These are phyloP conservation scores for Eutypella sp. DNA, from an alignment of 2,329 filamentous ascomycete genomes.

Conservation along the genomic window DNA sequence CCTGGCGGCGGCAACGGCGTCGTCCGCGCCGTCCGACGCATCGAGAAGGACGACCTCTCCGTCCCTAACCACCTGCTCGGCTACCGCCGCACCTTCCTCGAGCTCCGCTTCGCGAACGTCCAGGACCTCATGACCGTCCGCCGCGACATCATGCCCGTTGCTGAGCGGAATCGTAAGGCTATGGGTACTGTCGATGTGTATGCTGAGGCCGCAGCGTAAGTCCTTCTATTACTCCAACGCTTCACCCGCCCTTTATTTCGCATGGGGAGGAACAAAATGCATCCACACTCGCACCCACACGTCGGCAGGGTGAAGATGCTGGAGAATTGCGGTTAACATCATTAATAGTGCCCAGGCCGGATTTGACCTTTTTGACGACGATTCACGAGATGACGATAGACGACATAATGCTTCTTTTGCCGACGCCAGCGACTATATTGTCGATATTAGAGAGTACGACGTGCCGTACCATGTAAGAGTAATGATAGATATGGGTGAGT, in stretches of 20 bases:
- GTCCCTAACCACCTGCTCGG: slow-evolving; percentile 96
- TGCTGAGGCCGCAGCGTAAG: slow-evolving; percentile 86
- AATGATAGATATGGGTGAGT: slow-evolving; percentile 81
- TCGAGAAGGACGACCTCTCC: slow-evolving; percentile 88
- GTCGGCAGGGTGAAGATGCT: too few species aligned
- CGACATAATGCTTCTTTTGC: slow-evolving; percentile 69
- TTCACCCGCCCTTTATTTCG: not conserved
- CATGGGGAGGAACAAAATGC: not conserved
- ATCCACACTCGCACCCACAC: too few species aligned
- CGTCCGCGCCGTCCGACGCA: slow-evolving; percentile 68
- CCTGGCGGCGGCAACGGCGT: slow-evolving; percentile 67
- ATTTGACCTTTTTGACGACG: slow-evolving; percentile 94
- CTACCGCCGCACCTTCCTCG: slow-evolving; percentile 81
- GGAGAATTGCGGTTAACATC: too few species aligned
- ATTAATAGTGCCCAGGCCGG: slow-evolving; percentile 25
- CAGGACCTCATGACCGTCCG: slow-evolving; percentile 79
- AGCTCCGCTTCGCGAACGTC: slow-evolving; percentile 84
- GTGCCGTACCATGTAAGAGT: slow-evolving; percentile 99
- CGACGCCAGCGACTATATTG: slow-evolving; percentile 93
- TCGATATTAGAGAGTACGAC: slow-evolving; percentile 98
- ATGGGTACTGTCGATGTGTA: slow-evolving; percentile 98
- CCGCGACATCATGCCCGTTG: slow-evolving; percentile 80
- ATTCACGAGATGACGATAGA: slow-evolving; percentile 74
- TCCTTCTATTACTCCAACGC: slow-evolving; percentile 11
- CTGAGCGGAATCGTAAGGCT: slow-evolving; percentile 94